Evolutionary conservation across 148 eudicot genomes (phyloP), one percentile per base, ranked within the genome.

Genomic region (Silene conica): DNA sequence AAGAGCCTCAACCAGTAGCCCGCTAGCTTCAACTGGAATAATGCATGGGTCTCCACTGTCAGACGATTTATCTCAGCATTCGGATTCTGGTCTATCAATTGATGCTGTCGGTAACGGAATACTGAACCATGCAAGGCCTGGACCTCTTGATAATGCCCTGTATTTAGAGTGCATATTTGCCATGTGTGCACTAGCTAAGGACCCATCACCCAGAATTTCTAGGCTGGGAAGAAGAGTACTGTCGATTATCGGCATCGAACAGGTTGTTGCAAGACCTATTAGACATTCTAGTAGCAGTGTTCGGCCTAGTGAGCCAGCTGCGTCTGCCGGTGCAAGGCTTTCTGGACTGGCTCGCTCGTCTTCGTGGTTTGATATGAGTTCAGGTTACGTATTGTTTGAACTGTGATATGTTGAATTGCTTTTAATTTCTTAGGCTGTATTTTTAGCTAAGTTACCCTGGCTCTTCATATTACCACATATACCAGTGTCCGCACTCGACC

Each of bases 31-130:
- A 60, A 70, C 98, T 69, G 96, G 93, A 73, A 78, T 92, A 38
- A 81, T 92, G 92, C 93, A 92, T 76, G 97, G 97, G 43, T 95
- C 98, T 82, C 98, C 97, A 43, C 74, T 86, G 14, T 95, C 97
- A 10, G 97, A 95, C 82, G 96, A 95, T 80, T 91, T 90, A 55
- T 89, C 92, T 64, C 98, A 86, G 71, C 97, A 84, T 87, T 91
- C 98, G 58, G 97, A 94, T 82, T 86, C 98, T 69, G 98, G 93
- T 73, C 82, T 82, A 64, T 75, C 86, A 41, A 78, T 74, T 78
- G 97, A 86, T 65, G 74, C 77, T 58, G 75, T 71, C 21, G 83
- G 86, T 80, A 88, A 89, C 80, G 98, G 92, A 61, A 75, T 84
- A 63, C 67, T 85, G 25, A 89, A 82, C 71, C 88, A 86, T 82